Evolutionary conservation across 148 eudicot genomes (phyloP), one percentile per base, ranked within the genome.

Genomic region (Rhododendron williamsianum): DNA sequence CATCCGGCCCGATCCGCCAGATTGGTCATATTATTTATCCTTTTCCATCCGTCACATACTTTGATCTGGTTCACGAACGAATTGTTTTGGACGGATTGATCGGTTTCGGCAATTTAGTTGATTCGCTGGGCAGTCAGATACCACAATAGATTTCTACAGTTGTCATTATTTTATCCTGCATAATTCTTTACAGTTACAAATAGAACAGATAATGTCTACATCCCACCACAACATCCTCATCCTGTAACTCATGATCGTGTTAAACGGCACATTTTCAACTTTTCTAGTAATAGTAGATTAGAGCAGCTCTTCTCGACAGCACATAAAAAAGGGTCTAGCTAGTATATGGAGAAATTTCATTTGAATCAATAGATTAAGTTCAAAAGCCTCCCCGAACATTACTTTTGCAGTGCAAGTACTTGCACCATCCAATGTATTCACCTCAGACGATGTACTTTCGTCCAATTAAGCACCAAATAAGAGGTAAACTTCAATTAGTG

Each of bases 361-460:
- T 41, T 65, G 73, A 82, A 65, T 25, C 27, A 71, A 23, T 7
- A 56, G 36, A 18, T 38, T 23, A 36, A 87, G 85, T 45, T 38
- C 12, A 86, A 65, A 82, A 84, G 84, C 76, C 94, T 90, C 82
- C 95, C 99, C 98, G 95, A 45, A 95, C 94, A 87, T 98, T 97
- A 88, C 98, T 97, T 89, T 95, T 97, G 33, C 99, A 95, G 84
- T 92, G 98, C 91, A 97, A 91, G 89, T 94, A 97, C 87, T 92
- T 94, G 99, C 99, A 97, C 99, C 98, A 97, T 85, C 87, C 94
- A 85, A 93, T 95, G 90, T 95, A 97, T 95, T 97, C 87, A 97
- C 98, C 89, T 91, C 95, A 74, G 91, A 89, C 81, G 95, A 86
- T 73, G 99, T 94, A 46, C 98, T 95, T 81, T 97, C 98, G 92